phyloP scores from a whole-genome alignment of 257 asterid genomes.

The Solanum tarapatanum region DNA sequence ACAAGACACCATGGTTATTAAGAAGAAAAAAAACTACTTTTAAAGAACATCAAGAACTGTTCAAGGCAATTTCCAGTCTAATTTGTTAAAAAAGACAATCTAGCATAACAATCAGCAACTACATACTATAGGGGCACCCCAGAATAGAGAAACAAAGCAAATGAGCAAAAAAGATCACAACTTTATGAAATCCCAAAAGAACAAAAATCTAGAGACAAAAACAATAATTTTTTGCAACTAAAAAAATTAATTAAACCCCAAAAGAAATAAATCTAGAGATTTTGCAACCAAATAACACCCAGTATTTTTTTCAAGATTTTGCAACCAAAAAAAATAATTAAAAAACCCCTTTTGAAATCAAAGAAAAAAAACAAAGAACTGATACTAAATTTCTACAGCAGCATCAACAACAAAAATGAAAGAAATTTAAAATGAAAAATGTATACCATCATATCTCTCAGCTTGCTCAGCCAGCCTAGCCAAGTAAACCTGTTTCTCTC shows the following conservation, averaged over 20 bases:
- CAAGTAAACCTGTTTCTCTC: slow-evolving; percentile 51
- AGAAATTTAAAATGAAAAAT: background rate
- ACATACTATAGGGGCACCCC: background rate
- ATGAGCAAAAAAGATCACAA: background rate
- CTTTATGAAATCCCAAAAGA: background rate
- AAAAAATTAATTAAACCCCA: background rate
- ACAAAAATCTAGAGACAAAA: background rate
- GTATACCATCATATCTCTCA: slow-evolving; percentile 63
- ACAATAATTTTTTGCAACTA: background rate
- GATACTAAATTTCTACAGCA: background rate
- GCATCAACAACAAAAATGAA: background rate
- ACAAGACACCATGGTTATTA: background rate
- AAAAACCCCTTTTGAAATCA: background rate
- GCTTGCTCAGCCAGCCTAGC: slow-evolving; percentile 78
- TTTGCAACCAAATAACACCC: background rate
- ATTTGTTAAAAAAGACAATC: background rate
- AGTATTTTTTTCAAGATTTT: background rate
- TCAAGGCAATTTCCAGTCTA: background rate
- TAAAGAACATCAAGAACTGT: background rate
- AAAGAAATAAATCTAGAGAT: background rate
- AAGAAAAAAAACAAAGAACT: background rate
- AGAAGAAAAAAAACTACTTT: background rate
- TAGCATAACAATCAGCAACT: background rate
- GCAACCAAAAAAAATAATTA: background rate
- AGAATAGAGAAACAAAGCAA: background rate